Base-by-base conservation (phyloP, 495 filamentous ascomycete species). In the Podospora didyma region DNA sequence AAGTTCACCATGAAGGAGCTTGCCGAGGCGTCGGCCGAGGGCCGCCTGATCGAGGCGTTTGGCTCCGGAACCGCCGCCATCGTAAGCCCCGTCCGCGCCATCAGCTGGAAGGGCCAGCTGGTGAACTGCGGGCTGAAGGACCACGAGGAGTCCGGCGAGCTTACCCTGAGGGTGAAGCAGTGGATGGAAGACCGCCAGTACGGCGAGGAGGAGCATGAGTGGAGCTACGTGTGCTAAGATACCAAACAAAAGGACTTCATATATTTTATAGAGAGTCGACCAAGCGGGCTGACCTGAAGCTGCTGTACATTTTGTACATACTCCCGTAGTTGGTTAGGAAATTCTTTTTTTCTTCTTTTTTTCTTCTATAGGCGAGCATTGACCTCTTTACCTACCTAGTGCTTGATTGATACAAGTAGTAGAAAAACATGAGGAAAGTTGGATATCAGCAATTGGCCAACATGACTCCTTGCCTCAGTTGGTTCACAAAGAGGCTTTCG, bases 171-270 rank as follows among this genome's bases (percentile, higher is more conserved):
- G 70, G 89, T 98, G 87, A 96, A 96, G 85, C 81, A 82, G 62
- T 98, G 94, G 94, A 96, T 98, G 59, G 92, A 96, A 74, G 86
- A 77, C 44, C 89, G 92, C 56, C 92, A 96, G 74, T 97, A 97
- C 68, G 94, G 94, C 45, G 91, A 96, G 62, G 91, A 95, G 71
- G 78, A 87, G 67, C 89, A 95, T 69, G 78, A 83, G 53, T 96
- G 92, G 92, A 92, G 90, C 62, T 75, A 81, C 58, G 52, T 71
- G 19, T 77, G 75, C 59, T 71, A 72, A 37, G 39, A 14, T 14
- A 42, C 2, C 14, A 42, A 14, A 42, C 6, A 16, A n/a, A 20
- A 19, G 24, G 41, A 59, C 4, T 37, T 51, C 37, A 20, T n/a
- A n/a, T n/a, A 50, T 44, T 23, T 42, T 2, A 41, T 3, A 41